phyloP scores from a whole-genome alignment of 1,284 basidiomycete species.

The Spongispora temasekensis region DNA sequence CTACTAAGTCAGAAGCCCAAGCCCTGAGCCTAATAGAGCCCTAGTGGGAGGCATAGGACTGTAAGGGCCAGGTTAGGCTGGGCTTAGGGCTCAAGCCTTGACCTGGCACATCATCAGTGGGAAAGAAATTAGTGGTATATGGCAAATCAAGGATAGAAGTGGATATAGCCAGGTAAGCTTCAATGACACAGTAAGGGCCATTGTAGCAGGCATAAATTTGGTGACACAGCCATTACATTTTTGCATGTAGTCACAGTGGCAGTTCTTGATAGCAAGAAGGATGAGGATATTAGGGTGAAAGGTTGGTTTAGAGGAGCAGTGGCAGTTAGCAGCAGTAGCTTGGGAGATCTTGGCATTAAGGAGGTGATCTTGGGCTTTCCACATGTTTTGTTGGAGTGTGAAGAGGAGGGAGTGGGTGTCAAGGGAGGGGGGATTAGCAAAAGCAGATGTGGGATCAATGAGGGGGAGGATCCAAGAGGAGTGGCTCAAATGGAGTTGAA shows the following conservation, averaged over 20 bases:
- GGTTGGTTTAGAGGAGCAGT: background rate
- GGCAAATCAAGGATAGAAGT: background rate
- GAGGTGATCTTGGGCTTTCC: background rate
- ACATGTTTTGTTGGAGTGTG: background rate
- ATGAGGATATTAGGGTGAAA: background rate
- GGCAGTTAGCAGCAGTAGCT: background rate
- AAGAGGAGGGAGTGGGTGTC: background rate
- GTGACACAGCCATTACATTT: background rate
- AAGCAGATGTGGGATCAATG: background rate
- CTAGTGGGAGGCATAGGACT: too few species aligned
- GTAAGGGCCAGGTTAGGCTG: too few species aligned
- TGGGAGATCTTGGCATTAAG: background rate
- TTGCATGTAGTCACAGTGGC: background rate
- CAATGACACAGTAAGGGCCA: background rate
- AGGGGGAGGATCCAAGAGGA: background rate
- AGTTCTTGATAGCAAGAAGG: background rate
- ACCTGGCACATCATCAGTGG: too few species aligned
- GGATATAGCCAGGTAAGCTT: background rate
- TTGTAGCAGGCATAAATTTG: background rate
- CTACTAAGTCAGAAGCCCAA: too few species aligned
- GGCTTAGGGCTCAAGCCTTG: too few species aligned
- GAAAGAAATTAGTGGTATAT: background rate
- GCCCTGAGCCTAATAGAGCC: too few species aligned
- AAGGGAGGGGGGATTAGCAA: background rate
- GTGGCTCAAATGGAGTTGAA: too few species aligned